Conservation (phyloP, 257 asterid genomes). For the Misopates orontium region DNA sequence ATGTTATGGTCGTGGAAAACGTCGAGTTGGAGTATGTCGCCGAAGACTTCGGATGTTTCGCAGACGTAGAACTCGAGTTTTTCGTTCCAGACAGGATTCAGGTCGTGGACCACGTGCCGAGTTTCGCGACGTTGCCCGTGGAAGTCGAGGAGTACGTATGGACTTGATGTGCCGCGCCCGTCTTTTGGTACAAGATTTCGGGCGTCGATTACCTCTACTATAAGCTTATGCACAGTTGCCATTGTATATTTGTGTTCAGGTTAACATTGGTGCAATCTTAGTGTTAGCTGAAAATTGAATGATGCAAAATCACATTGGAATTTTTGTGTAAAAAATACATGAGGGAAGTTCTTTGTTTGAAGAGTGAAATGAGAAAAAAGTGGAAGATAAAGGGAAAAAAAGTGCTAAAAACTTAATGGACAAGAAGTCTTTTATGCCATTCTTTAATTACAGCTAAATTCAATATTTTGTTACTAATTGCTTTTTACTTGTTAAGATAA, state of each 20-base stretch:
- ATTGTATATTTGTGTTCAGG: conserved; percentile 22
- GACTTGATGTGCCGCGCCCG: conserved; percentile 85
- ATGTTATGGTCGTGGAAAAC: conserved; percentile 59
- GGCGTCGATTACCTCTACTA: conserved; percentile 78
- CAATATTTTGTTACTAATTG: conserved; percentile 24
- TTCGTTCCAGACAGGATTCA: conserved; percentile 77
- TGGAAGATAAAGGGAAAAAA: conserved; percentile 26
- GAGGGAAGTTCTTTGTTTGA: no score
- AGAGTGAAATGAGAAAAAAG: conserved; percentile 23
- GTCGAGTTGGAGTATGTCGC: conserved; percentile 70
- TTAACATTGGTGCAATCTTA: no score
- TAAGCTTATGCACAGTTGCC: conserved; percentile 56
- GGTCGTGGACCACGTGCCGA: conserved; percentile 55
- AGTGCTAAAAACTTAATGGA: conserved; percentile 56
- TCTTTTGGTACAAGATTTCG: conserved; percentile 74
- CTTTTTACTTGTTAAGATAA: conserved; percentile 29
- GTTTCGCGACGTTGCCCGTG: conserved; percentile 84
- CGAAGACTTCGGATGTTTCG: conserved; percentile 61
- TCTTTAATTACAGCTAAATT: conserved; percentile 9
- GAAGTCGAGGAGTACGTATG: conserved; percentile 69
- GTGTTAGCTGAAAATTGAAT: no score
- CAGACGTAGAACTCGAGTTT: conserved; percentile 60
- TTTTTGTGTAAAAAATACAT: no score
- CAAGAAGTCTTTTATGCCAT: conserved; percentile 44
- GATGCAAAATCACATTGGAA: background rate